Conservation (phyloP, 83 land plant genomes). For the Thuja plicata region DNA sequence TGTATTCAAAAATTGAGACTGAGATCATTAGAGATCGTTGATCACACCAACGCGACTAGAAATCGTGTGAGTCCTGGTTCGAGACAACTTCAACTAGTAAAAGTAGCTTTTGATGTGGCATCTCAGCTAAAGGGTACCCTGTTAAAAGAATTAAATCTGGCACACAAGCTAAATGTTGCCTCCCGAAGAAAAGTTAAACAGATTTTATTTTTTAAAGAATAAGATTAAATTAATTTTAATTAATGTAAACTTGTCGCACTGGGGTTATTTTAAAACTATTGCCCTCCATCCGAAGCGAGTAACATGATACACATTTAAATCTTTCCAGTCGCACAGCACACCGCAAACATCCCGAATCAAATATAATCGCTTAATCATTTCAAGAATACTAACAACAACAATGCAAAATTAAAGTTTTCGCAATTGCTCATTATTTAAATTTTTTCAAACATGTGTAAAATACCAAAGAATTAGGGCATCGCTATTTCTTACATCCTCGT, state of each 20-base stretch:
- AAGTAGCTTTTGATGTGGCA: neutral
- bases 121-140: neutral
- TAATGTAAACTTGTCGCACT: too few species aligned
- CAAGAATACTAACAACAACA: neutral
- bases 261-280: neutral
- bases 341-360: neutral
- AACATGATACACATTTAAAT: too few species aligned
- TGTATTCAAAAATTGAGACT: too few species aligned
- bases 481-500: constrained; percentile 48
- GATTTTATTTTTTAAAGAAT: too few species aligned
- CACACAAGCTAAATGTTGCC: neutral
- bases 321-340: neutral
- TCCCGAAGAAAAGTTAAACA: neutral
- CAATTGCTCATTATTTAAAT: neutral
- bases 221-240: too few species aligned
- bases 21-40: too few species aligned
- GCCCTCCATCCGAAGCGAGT: neutral
- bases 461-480: neutral
- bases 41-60: too few species aligned
- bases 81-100: too few species aligned
- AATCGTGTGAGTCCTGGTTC: too few species aligned
- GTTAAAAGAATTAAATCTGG: neutral
- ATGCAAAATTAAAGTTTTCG: neutral
- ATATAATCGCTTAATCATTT: neutral
- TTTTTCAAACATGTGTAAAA: neutral